Evolutionary conservation across 2,329 filamentous ascomycete genomes (phyloP), one percentile per base, ranked within the genome.

Genomic region (Ascomycota sp.): DNA sequence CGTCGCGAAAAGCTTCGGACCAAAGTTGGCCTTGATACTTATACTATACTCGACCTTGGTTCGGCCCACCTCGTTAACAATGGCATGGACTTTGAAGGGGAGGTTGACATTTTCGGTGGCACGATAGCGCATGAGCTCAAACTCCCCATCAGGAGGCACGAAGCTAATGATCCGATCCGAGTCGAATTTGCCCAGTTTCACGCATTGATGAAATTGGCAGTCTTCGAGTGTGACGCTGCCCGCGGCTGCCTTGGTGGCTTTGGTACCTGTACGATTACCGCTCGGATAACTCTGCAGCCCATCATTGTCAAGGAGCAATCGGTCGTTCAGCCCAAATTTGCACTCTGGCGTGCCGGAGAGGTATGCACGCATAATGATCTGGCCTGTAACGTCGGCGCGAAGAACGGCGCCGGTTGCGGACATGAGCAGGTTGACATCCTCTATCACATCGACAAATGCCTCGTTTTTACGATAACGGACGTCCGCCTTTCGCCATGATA

Each of bases 391-490:
- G 48, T 98, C 89, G 41, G 89, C 89, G 42, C 89, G 79, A 9
- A 98, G 68, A 25, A 98, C 83, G 16, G 84, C 86, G 25, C 89
- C 89, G 0, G 83, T 89, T 6, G 89, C 89, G n/a, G 86, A 95
- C 79, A 98, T 93, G 49, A 98, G 75, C 38, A 98, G 68, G 56
- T 98, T 98, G 47, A 98, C 86, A 50, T 98, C 89, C 57, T 98
- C 89, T 48, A 98, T 98, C 12, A 98, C 89, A 55, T 98, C 89
- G 44, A 98, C 89, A 49, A 98, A 98, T 26, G 89, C 89, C 56
- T 98, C 89, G 59, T 98, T 98, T 61, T 98, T 98, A 54, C 89
- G 79, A 60, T 98, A 98, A 52, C 92, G 92, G 57, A 98, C 89
- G 54, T 95, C 86, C 38, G 86, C 80, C 50, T 92, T 80, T 45